These are phyloP conservation scores for Cystobasidium sp. DNA, from an alignment of 1,284 basidiomycete genomes.

Conservation along the genomic window DNA sequence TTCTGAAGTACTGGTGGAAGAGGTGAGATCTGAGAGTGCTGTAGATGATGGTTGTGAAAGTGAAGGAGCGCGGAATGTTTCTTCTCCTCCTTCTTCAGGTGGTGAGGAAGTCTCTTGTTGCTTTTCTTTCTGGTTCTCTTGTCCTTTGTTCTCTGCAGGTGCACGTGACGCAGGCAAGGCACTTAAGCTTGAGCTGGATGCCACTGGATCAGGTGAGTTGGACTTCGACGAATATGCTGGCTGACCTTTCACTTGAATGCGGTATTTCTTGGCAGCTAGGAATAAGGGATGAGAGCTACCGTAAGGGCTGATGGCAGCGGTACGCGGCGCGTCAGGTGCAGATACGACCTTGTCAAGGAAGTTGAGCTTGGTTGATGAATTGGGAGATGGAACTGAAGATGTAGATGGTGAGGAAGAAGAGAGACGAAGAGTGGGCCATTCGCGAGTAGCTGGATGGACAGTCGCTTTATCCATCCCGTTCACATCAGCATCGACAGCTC, in stretches of 20 bases:
- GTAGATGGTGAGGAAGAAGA: not conserved
- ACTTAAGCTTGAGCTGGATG: not conserved
- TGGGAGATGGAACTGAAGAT: conserved; percentile 3
- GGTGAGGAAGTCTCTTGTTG: not conserved
- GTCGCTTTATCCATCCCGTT: not conserved
- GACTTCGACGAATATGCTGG: not conserved
- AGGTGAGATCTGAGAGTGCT: not conserved
- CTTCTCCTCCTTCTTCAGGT: not conserved
- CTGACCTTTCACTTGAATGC: not conserved
- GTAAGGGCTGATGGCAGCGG: conserved; percentile 9
- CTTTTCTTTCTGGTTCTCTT: not conserved
- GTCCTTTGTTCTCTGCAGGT: not conserved
- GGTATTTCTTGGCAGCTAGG: conserved; percentile 1
- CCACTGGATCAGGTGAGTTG: not conserved
- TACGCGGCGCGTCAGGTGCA: conserved; percentile 5
- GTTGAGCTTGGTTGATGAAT: not conserved
- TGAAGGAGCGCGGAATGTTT: not conserved
- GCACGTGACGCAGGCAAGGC: not conserved
- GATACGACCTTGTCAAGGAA: conserved; percentile 2
- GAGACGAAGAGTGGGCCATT: not conserved
- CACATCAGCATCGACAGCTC: not conserved
- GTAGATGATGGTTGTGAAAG: not conserved
- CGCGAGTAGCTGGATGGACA: not conserved
- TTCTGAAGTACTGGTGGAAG: not conserved
- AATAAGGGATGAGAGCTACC: conserved; percentile 3